Evolutionary conservation across 2,329 filamentous ascomycete genomes (phyloP), one percentile per base, ranked within the genome.

Genomic region (Diaporthe batatas): DNA sequence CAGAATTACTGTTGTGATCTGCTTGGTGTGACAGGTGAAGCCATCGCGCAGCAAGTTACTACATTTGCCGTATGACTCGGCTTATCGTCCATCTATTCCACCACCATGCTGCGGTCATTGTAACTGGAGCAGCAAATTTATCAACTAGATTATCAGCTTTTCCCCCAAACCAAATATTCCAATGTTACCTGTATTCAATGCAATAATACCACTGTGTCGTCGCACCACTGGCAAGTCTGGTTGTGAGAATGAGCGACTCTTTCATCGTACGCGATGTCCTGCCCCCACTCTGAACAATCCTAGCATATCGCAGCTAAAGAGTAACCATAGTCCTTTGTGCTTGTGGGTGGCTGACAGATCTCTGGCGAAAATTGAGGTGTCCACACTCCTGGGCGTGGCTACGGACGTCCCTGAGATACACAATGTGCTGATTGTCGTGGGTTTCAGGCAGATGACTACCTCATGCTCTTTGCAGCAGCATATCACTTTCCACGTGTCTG

Each of bases 391-490:
- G 23, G 85, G 80, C 0, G 76, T 90, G 32, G 10, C 76, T 91
- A 14, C 84, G 90, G 42, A 84, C 85, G 1, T 85, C 84, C 68
- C 84, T 87, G 12, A 83, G 90, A 59, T 81, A 86, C 75, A 42
- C 79, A 82, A 14, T 55, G 53, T 55, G 85, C 86, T 2, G 89
- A 90, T 18, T 80, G 85, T 49, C 81, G 79, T 71, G 83, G 84
- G n/a, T 84, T 91, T 71, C 83, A 85, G 75, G 82, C 84, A 1
- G 90, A 91, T 78, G 90, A 92, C 74, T 91, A 88, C 76, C 77
- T 92, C 39, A 89, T 91, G 80, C 79, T 86, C 57, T n/a, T 89
- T 23, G 88, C 86, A 6, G 83, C 84, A 73, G 87, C 90, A 79
- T 77, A 85, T 7, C 21, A 64, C 6, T 42, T 39, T 70, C 47